These are phyloP conservation scores for Turritis glabra DNA, from an alignment of 345 rosid species.

Conservation along the genomic window DNA sequence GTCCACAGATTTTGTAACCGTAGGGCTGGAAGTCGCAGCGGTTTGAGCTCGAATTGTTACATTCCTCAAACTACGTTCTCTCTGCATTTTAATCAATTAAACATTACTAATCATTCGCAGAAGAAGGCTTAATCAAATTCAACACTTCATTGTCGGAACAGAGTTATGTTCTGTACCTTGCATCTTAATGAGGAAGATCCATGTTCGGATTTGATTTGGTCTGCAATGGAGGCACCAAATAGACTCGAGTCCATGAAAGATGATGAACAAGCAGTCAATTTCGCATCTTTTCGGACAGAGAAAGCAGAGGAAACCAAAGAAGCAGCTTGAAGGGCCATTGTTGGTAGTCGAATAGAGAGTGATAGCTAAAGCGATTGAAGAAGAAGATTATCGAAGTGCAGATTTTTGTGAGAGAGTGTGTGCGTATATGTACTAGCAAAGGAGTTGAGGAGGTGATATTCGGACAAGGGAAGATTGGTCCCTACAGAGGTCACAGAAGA, in stretches of 20 bases:
- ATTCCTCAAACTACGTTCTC: slow-evolving; percentile 51
- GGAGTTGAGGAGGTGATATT: slow-evolving; percentile 34
- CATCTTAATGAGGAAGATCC: slow-evolving; percentile 54
- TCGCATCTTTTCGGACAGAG: slow-evolving; percentile 69
- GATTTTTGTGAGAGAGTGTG: slow-evolving; percentile 27
- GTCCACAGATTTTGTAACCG: slow-evolving; percentile 44
- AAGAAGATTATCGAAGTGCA: slow-evolving; percentile 25
- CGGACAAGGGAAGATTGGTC: slow-evolving; percentile 31
- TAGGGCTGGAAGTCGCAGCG: slow-evolving; percentile 59
- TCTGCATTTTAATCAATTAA: slow-evolving; percentile 39
- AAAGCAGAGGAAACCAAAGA: slow-evolving; percentile 72
- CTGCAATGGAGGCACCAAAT: slow-evolving; percentile 74
- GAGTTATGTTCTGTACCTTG: slow-evolving; percentile 50
- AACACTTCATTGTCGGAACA: neutral
- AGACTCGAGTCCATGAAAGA: slow-evolving; percentile 79
- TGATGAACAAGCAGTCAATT: slow-evolving; percentile 40
- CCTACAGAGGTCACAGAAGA: slow-evolving; percentile 29
- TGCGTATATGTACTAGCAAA: slow-evolving; percentile 20
- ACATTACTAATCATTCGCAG: slow-evolving; percentile 1
- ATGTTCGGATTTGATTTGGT: slow-evolving; percentile 58
- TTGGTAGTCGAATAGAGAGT: neutral
- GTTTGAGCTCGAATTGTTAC: slow-evolving; percentile 69
- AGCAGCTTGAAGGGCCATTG: slow-evolving; percentile 79
- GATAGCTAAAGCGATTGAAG: neutral
- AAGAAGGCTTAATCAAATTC: neutral